These are phyloP conservation scores for Colletotrichum musae DNA, from an alignment of 2,329 filamentous ascomycete genomes.

Conservation along the genomic window DNA sequence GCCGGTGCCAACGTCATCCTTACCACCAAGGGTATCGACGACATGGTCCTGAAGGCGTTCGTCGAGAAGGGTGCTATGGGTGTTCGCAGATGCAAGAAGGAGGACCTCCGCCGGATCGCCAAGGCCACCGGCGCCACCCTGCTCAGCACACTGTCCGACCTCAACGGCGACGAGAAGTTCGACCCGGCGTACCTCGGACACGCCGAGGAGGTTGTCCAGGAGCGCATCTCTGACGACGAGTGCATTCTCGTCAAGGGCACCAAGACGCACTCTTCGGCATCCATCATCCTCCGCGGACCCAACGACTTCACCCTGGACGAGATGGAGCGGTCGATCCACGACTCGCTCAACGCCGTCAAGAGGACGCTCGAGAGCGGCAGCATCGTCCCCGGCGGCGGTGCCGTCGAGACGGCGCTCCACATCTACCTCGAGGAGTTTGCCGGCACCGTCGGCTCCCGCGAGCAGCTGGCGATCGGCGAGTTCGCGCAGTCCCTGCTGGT, in stretches of 20 bases:
- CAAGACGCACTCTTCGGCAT: constrained; percentile 93
- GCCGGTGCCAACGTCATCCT: constrained; percentile 95
- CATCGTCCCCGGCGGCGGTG: constrained; percentile 96
- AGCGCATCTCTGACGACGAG: constrained; percentile 98
- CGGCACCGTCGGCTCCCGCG: constrained; percentile 94
- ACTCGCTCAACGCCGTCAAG: constrained; percentile 97
- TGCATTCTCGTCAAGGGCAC: constrained; percentile 97
- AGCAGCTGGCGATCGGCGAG: constrained; percentile 97
- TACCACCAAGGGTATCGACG: constrained; percentile 98
- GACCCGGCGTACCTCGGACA: constrained; percentile 90
- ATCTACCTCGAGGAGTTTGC: constrained; percentile 99
- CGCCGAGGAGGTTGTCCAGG: constrained; percentile 97
- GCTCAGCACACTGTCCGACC: constrained; percentile 91
- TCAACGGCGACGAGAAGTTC: constrained; percentile 98
- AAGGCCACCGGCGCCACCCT: constrained; percentile 95
- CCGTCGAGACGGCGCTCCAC: constrained; percentile 98
- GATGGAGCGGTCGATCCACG: constrained; percentile 99
- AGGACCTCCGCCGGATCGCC: constrained; percentile 95
- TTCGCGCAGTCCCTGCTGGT: constrained; percentile 95
- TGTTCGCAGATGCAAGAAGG: constrained; percentile 97
- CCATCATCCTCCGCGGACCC: constrained; percentile 93
- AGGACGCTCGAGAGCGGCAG: constrained; percentile 95
- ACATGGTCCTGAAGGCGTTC: constrained; percentile 94
- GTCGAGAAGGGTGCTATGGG: constrained; percentile 96
- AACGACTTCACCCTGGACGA: constrained; percentile 98